Evolutionary conservation across 1,139 yeast species (phyloP), one percentile per base, ranked within the genome.

Genomic region (Yamadazyma epiphylla): DNA sequence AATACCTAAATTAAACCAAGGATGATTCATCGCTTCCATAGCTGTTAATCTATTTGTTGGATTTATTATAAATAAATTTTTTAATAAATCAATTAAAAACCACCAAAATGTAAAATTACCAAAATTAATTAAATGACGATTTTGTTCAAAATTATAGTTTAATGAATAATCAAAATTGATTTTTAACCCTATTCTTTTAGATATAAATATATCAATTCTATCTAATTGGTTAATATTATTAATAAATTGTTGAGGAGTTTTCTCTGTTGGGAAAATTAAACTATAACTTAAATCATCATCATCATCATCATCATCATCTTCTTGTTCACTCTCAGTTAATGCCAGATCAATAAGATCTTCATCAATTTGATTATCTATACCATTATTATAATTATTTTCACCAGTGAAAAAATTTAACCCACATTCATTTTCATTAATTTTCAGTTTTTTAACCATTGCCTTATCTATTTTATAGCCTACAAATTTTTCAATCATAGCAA

Each of bases 401-500:
- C 41, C 35, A 16, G 17, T 12, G 36, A 67, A 67, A 45, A 48
- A 65, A 32, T 60, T 58, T 23, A 64, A 34, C 4, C 73, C 74
- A 44, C 71, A 65, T 37, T 67, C 72, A 38, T 66, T 65, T 25
- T 60, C 62, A 27, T 55, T 54, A 13, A 49, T 46, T 34, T 66
- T 65, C 40, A 64, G 62, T 16, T 41, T 30, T 27, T 52, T 51
- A 10, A 68, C 64, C 61, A 68, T 59, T 14, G 49, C 43, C 38
- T 58, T 60, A 38, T 66, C 70, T 21, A 69, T 61, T 15, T 39
- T 45, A 27, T 60, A 55, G 13, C 78, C 78, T 25, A 80, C 63
- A 12, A 89, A 75, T 42, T 77, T 79, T 55, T 91, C 94, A 84
- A 94, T 91, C 82, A 94, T 80, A 11, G 95, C 95, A 53, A 94